These are phyloP conservation scores for Parmelia sp. DNA, from an alignment of 495 filamentous ascomycete species.

Conservation along the genomic window DNA sequence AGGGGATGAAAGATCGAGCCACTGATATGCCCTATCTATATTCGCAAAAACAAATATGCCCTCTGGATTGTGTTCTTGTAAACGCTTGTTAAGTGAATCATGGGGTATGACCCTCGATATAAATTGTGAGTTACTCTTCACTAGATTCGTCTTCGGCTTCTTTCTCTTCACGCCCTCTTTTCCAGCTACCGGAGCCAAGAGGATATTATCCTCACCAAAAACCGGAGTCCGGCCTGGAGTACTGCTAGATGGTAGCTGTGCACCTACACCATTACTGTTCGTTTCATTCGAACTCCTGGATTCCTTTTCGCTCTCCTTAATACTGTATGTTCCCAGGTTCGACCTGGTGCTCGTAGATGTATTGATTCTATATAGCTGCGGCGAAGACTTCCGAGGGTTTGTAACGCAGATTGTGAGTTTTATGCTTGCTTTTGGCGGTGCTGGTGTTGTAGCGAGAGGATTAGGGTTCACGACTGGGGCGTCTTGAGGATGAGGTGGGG, in stretches of 20 bases:
- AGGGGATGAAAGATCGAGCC: conserved; percentile 58
- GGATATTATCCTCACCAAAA: conserved; percentile 83
- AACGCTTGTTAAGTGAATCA: conserved; percentile 67
- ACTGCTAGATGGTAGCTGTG: conserved; percentile 22
- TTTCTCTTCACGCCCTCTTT: conserved; percentile 73
- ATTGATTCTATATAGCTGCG: conserved; percentile 47
- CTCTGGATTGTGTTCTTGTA: conserved; percentile 69
- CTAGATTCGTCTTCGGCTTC: conserved; percentile 95
- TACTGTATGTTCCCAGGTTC: conserved; percentile 36
- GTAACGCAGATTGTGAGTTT: conserved; percentile 72
- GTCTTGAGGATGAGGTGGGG: conserved; percentile 91
- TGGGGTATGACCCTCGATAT: conserved; percentile 92
- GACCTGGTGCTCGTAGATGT: conserved; percentile 41
- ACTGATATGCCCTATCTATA: conserved; percentile 87
- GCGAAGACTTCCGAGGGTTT: conserved; percentile 52
- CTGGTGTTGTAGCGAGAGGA: conserved; percentile 75
- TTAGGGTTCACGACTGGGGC: conserved; percentile 78
- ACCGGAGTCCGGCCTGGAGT: conserved; percentile 42
- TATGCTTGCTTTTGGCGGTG: conserved; percentile 77
- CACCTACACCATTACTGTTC: conserved; percentile 33
- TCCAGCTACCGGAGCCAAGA: conserved; percentile 48
- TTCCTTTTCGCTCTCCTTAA: conserved; percentile 52
- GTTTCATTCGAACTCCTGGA: conserved; percentile 55
- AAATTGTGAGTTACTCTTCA: conserved; percentile 96
- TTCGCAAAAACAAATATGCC: conserved; percentile 90